A percentile compares a stretch with the other conserved stretches of the same genome.
Conservation (phyloP, 2,329 filamentous ascomycete species). For the Allantophomopsis lycopodina region DNA sequence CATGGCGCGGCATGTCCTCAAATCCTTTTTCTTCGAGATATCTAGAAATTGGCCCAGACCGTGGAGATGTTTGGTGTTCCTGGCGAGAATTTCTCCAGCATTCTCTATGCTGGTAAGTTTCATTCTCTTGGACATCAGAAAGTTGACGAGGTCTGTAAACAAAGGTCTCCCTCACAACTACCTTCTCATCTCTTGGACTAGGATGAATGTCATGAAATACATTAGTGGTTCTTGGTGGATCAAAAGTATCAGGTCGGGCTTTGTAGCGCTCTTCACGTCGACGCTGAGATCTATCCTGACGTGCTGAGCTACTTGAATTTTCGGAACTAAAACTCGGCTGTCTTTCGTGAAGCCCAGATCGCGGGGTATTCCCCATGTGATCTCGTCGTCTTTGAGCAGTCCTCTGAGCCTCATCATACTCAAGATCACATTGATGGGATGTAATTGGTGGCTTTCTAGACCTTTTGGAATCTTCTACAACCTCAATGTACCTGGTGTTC, state of each 20-base stretch:
- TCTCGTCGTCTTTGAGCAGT: not conserved
- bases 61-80: not conserved
- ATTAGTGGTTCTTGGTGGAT: not conserved
- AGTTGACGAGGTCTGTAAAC: conserved; percentile 1
- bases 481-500: too few species aligned
- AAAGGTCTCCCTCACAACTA: conserved; percentile 2
- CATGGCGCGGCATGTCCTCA: too few species aligned
- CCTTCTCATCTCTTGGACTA: conserved; percentile 1
- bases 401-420: too few species aligned
- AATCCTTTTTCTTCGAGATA: too few species aligned
- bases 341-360: not conserved
- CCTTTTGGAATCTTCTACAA: too few species aligned
- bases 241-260: not conserved
- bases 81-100: not conserved
- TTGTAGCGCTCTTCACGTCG: not conserved
- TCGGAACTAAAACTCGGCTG: not conserved
- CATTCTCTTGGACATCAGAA: not conserved
- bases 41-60: too few species aligned
- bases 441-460: too few species aligned
- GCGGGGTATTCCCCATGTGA: not conserved
- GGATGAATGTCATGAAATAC: not conserved
- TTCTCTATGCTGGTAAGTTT: not conserved
- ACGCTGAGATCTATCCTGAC: not conserved
- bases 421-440: too few species aligned
- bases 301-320: not conserved